Evolutionary conservation across 2,329 filamentous ascomycete genomes (phyloP), one percentile per base, ranked within the genome.

Genomic region (Calonectria crousiana): DNA sequence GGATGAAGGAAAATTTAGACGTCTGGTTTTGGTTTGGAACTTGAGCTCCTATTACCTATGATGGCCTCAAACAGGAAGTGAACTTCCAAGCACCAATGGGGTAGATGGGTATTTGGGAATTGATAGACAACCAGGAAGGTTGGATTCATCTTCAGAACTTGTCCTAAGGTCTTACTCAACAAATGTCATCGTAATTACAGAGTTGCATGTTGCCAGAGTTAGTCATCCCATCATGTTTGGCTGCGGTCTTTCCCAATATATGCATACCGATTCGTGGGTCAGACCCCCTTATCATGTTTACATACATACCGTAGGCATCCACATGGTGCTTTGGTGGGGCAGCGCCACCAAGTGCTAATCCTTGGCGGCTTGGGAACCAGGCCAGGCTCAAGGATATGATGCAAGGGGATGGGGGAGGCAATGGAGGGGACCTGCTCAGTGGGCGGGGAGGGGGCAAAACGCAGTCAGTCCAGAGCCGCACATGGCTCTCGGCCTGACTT

Each of bases 371-470:
- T 62, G 64, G 67, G 73, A 68, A 71, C 74, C 68, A 71, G 51
- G 58, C 38, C 56, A 34, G 36, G 47, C 51, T 62, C 47, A 74
- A 36, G 67, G 60, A 72, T 74, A 79, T 80, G 78, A 80, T 80
- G 78, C 76, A 80, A 78, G 77, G 73, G 74, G 76, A 72, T 34
- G 23, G 67, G 77, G 44, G 44, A 47, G 44, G 44, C 64, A 53
- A 70, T 60, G 71, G 71, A 69, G 70, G 69, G 65, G 74, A 72
- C 75, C 74, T 68, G 38, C 67, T 68, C 26, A 47, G 52, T 51
- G 51, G 20, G 69, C 49, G 73, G 60, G 64, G 73, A 53, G 64
- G 30, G 69, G 64, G n/a, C 69, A 51, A 66, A 71, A 71, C 64
- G 60, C 62, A 74, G 47, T 58, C 52, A 52, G 58, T 67, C 53